phyloP scores from a whole-genome alignment of 805 yeast species.

The Lipomyces orientalis region DNA sequence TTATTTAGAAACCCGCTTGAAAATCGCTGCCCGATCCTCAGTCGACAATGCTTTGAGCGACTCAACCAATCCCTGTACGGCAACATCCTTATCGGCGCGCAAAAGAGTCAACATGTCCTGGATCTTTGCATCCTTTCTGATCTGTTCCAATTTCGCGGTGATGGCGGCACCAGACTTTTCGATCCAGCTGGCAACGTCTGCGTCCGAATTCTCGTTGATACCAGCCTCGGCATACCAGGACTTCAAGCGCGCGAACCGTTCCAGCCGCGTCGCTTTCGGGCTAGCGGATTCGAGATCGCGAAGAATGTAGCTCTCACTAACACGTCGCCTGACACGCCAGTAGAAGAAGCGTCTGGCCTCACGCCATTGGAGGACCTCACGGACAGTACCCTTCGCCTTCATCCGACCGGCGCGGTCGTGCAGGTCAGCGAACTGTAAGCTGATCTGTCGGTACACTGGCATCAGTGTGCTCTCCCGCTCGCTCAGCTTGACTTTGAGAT shows the following conservation, averaged over 20 bases:
- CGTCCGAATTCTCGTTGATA: conserved; percentile 26
- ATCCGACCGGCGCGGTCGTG: conserved; percentile 98
- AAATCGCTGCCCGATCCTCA: conserved; percentile 45
- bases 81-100: conserved; percentile 29
- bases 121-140: conserved; percentile 28
- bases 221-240: conserved; percentile 35
- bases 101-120: conserved; percentile 27
- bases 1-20: conserved; percentile 30
- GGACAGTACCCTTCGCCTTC: conserved; percentile 91
- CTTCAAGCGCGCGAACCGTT: conserved; percentile 83
- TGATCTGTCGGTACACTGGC: conserved; percentile 89
- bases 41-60: conserved; percentile 45
- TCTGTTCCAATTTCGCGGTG: conserved; percentile 22
- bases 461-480: conserved; percentile 79
- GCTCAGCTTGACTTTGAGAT: conserved; percentile 66
- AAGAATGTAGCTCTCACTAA: conserved; percentile 88
- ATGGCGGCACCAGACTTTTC: conserved; percentile 13
- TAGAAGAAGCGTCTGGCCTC: conserved; percentile 94
- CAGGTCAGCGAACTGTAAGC: conserved; percentile 95
- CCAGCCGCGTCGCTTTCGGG: conserved; percentile 68
- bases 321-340: conserved; percentile 98
- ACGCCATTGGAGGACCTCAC: conserved; percentile 82
- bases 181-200: conserved; percentile 31
- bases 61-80: conserved; percentile 30
- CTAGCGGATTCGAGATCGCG: conserved; percentile 68